phyloP scores from a whole-genome alignment of 1,284 basidiomycete genomes.

The Pseudozyma sp. region DNA sequence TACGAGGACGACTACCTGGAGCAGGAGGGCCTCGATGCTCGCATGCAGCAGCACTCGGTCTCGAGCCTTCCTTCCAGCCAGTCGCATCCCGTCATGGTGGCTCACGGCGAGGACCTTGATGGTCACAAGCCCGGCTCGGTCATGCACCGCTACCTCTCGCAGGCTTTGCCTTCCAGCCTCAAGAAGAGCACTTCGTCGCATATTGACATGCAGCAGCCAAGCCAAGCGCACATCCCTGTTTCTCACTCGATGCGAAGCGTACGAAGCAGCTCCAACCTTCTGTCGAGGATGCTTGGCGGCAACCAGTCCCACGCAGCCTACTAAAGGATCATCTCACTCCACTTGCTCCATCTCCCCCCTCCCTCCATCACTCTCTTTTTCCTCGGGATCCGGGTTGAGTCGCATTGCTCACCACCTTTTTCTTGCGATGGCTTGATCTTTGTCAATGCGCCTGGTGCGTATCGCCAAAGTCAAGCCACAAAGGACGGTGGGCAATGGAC shows the following conservation, averaged over 20 bases:
- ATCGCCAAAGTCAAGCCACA: neutral
- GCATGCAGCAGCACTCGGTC: constrained; percentile 50
- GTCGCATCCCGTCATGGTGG: constrained; percentile 40
- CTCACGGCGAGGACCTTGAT: constrained; percentile 36
- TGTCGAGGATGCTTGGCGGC: constrained; percentile 59
- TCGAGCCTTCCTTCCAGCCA: constrained; percentile 31
- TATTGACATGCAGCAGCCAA: constrained; percentile 52
- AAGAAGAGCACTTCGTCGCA: constrained; percentile 56
- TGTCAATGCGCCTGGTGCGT: constrained; percentile 31
- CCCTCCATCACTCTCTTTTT: constrained; percentile 20
- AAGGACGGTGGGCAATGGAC: constrained; percentile 17
- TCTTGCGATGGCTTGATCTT: constrained; percentile 9
- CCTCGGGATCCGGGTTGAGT: constrained; percentile 41
- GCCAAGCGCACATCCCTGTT: constrained; percentile 41
- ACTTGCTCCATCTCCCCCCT: constrained; percentile 10
- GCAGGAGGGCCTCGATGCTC: constrained; percentile 50
- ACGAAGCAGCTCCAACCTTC: constrained; percentile 57
- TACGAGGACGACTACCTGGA: constrained; percentile 63
- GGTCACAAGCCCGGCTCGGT: constrained; percentile 46
- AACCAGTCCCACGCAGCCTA: constrained; percentile 48
- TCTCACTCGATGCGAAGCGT: constrained; percentile 55
- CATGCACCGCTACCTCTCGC: constrained; percentile 61
- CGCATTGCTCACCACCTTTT: constrained; percentile 17
- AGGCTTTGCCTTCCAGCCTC: constrained; percentile 56
- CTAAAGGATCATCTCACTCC: constrained; percentile 14